Evolutionary conservation across 2,329 filamentous ascomycete genomes (phyloP).

Genomic region (Xylaria sp.): DNA sequence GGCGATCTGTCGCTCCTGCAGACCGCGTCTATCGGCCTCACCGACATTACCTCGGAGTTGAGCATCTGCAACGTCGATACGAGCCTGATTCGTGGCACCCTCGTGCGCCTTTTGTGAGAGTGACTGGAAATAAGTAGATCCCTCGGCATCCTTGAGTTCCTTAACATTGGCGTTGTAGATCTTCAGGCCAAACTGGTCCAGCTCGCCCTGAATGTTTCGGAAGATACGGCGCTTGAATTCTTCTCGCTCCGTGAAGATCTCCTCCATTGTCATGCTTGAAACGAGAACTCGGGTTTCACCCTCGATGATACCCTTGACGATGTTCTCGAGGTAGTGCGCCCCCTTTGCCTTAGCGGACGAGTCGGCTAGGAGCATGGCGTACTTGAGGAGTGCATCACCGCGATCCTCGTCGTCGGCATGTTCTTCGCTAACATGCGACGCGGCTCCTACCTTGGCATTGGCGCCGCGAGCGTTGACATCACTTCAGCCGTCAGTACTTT

Average conservation of each 20-base stretch:
- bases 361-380: slow-evolving; percentile 72
- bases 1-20: slow-evolving; percentile 79
- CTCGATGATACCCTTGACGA: slow-evolving; percentile 86
- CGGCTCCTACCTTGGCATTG: slow-evolving; percentile 31
- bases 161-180: slow-evolving; percentile 75
- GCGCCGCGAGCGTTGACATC: slow-evolving; percentile 59
- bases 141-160: slow-evolving; percentile 76
- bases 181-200: slow-evolving; percentile 73
- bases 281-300: slow-evolving; percentile 81
- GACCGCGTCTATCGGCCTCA: slow-evolving; percentile 70
- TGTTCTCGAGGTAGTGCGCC: slow-evolving; percentile 67
- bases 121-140: slow-evolving; percentile 77
- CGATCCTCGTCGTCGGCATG: slow-evolving; percentile 40
- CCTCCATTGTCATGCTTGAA: slow-evolving; percentile 87
- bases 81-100: slow-evolving; percentile 74
- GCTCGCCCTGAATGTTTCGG: slow-evolving; percentile 70
- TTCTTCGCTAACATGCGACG: not conserved
- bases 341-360: slow-evolving; percentile 38
- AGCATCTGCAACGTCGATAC: slow-evolving; percentile 60
- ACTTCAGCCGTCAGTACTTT: slow-evolving; percentile 14
- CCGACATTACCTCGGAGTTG: slow-evolving; percentile 65
- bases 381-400: slow-evolving; percentile 68
- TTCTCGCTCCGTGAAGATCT: slow-evolving; percentile 74
- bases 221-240: slow-evolving; percentile 72
- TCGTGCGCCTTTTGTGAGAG: slow-evolving; percentile 80